Evolutionary conservation across 148 eudicot genomes (phyloP).

Genomic region (Heliamphora exappendiculata): DNA sequence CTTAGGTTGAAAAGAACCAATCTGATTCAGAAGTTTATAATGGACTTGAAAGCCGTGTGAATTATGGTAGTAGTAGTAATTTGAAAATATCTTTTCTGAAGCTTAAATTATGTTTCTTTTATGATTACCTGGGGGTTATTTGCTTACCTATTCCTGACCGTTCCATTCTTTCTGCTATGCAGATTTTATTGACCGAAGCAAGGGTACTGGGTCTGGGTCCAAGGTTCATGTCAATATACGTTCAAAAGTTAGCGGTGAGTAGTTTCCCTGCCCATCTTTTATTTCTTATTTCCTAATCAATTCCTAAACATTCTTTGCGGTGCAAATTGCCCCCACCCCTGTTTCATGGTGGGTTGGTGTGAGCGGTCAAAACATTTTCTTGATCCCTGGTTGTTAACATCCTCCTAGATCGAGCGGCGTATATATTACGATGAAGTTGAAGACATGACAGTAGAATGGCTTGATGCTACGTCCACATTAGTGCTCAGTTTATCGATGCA

Average conservation of each 20-base stretch:
- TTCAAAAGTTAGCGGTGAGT: conserved; percentile 72
- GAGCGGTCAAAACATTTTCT: not conserved
- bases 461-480: conserved; percentile 69
- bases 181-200: conserved; percentile 71
- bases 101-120: not conserved
- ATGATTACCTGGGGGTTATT: conserved; percentile 5
- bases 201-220: conserved; percentile 90
- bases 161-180: conserved; percentile 17
- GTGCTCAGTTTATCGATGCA: conserved; percentile 41
- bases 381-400: not conserved
- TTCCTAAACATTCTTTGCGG: not conserved
- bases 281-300: not conserved
- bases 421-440: conserved; percentile 86
- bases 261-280: not conserved
- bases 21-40: not conserved
- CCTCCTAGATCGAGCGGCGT: conserved; percentile 71
- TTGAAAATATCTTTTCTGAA: not conserved
- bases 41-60: not conserved
- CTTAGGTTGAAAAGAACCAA: not conserved
- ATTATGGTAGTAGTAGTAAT: not conserved
- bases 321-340: not conserved
- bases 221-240: conserved; percentile 81
- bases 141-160: not conserved
- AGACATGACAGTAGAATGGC: conserved; percentile 76
- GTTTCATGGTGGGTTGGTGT: not conserved